A percentile compares a stretch with the other conserved stretches of the same genome.
phyloP scores from a whole-genome alignment of 2,329 filamentous ascomycete species.

The Corynespora cassiicola region DNA sequence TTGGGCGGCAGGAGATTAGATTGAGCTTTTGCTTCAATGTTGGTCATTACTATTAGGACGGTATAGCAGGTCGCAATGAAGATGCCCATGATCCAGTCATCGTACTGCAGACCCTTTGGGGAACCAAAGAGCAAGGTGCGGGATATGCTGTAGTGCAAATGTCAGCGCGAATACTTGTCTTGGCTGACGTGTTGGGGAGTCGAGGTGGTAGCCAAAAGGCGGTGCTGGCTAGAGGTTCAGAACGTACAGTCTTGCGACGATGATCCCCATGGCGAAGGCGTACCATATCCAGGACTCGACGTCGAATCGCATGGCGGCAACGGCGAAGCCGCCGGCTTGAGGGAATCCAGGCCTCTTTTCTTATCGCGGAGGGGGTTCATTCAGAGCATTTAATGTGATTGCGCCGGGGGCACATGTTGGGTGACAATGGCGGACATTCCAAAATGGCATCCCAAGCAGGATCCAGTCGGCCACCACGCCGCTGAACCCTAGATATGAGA shows the following conservation, averaged over 20 bases:
- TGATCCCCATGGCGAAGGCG: constrained; percentile 48
- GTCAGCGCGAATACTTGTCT: neutral
- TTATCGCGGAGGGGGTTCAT: constrained; percentile 15
- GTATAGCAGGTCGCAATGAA: constrained; percentile 58
- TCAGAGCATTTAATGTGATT: constrained; percentile 13
- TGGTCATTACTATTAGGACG: constrained; percentile 56
- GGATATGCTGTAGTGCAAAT: constrained; percentile 48
- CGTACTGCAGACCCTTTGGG: constrained; percentile 57
- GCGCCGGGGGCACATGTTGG: constrained; percentile 27
- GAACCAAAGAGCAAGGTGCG: constrained; percentile 55
- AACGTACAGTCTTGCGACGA: constrained; percentile 51
- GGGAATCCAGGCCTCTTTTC: constrained; percentile 11
- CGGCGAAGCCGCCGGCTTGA: constrained; percentile 7
- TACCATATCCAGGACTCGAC: constrained; percentile 58
- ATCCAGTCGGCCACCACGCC: no score
- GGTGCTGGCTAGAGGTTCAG: no score
- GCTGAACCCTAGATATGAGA: no score
- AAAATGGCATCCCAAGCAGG: no score
- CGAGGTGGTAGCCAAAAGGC: no score
- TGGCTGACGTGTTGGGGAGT: no score
- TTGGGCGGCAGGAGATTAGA: constrained; percentile 54
- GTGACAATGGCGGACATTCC: no score
- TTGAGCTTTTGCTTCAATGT: constrained; percentile 47
- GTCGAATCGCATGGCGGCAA: constrained; percentile 31
- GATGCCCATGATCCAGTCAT: constrained; percentile 64